phyloP scores from a whole-genome alignment of 78 protist species.

The Dictyostelium discoideum region dicty_2.7 NC_007088.5:2572501-2573000 shows the following conservation, averaged over 20 bases:
- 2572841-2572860: constrained; percentile 38
- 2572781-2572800: neutral
- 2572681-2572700: neutral
- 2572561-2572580: too few relatives aligned
- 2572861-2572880: neutral
- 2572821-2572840: constrained; percentile 15
- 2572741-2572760: neutral
- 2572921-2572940: constrained; percentile 64
- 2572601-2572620: neutral
- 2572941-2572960: constrained; percentile 55
- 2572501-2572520: neutral
- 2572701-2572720: neutral
- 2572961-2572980: constrained; percentile 33
- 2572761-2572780: constrained; percentile 7
- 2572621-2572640: neutral
- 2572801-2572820: neutral
- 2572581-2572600: too few relatives aligned
- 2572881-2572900: constrained; percentile 2
- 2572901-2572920: constrained; percentile 64
- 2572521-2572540: neutral
- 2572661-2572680: neutral
- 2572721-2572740: neutral
- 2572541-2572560: neutral
- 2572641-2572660: too few relatives aligned
- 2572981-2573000: constrained; percentile 91